Evolutionary conservation across 1,139 yeast genomes (phyloP).

Genomic region (Debaryomycetaceae sp.): DNA sequence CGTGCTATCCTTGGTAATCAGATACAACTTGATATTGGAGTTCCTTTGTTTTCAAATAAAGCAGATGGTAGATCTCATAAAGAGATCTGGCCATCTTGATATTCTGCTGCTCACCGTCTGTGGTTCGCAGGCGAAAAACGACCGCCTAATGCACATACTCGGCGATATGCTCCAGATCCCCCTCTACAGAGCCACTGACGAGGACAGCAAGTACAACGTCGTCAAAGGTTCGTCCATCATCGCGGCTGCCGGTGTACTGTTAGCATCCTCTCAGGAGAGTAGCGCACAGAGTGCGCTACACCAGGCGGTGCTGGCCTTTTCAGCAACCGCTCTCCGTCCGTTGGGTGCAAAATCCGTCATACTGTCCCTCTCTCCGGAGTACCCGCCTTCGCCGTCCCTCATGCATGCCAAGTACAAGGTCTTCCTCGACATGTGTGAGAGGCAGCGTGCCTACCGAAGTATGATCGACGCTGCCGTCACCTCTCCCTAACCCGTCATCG

Average conservation of each 20-base stretch:
- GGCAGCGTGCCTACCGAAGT: conserved; percentile 25
- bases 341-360: not conserved
- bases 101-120: conserved; percentile 33
- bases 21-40: conserved; percentile 46
- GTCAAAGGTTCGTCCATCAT: conserved; percentile 38
- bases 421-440: conserved; percentile 32
- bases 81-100: conserved; percentile 8
- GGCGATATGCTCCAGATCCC: not conserved
- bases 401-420: conserved; percentile 26
- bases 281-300: not conserved
- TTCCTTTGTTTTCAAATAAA: conserved; percentile 49
- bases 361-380: not conserved
- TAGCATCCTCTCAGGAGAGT: not conserved
- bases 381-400: not conserved
- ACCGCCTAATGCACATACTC: conserved; percentile 28
- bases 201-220: conserved; percentile 24
- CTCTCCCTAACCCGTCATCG: no score
- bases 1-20: conserved; percentile 24
- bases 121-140: conserved; percentile 53
- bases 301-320: not conserved
- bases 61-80: conserved; percentile 32
- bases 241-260: not conserved
- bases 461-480: conserved; percentile 6
- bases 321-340: not conserved
- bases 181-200: conserved; percentile 3